phyloP scores from a whole-genome alignment of 306 rosid genomes.

The Cucurbita moschata region DNA sequence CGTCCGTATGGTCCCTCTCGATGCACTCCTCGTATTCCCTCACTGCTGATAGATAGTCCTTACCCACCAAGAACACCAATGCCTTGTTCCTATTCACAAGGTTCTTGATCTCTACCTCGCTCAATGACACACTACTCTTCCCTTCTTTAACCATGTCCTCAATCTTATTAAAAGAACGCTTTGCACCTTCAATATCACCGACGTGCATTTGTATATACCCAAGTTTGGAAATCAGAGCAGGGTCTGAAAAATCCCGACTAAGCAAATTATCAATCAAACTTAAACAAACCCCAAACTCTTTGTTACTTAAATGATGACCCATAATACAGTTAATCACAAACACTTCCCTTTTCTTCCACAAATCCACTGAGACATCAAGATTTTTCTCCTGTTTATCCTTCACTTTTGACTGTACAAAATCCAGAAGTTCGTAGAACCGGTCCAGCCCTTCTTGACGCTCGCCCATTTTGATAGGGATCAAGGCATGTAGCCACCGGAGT shows the following conservation, averaged over 20 bases:
- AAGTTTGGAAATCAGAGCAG: conserved; percentile 52
- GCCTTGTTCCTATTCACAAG: conserved; percentile 72
- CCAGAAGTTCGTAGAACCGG: conserved; percentile 49
- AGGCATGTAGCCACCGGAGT: conserved; percentile 70
- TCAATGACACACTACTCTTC: conserved; percentile 25
- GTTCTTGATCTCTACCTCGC: conserved; percentile 40
- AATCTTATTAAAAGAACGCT: conserved; percentile 41
- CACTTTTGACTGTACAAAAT: conserved; percentile 37
- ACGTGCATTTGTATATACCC: conserved; percentile 76
- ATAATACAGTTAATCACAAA: conserved; percentile 57
- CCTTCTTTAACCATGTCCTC: conserved; percentile 40
- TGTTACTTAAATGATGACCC: conserved; percentile 56
- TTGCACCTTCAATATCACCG: conserved; percentile 80
- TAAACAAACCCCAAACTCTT: conserved; percentile 55
- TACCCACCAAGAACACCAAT: conserved; percentile 63
- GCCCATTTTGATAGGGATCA: conserved; percentile 58
- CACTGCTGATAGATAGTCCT: conserved; percentile 85
- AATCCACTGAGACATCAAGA: conserved; percentile 13
- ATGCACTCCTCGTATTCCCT: conserved; percentile 85
- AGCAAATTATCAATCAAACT: conserved; percentile 40
- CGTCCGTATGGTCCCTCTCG: conserved; percentile 56
- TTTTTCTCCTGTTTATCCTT: conserved; percentile 12
- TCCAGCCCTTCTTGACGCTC: conserved; percentile 70
- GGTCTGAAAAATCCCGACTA: conserved; percentile 25
- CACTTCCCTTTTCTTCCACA: conserved; percentile 57